Conservation (phyloP, 345 rosid genomes). For the Raphanus sativus region DNA sequence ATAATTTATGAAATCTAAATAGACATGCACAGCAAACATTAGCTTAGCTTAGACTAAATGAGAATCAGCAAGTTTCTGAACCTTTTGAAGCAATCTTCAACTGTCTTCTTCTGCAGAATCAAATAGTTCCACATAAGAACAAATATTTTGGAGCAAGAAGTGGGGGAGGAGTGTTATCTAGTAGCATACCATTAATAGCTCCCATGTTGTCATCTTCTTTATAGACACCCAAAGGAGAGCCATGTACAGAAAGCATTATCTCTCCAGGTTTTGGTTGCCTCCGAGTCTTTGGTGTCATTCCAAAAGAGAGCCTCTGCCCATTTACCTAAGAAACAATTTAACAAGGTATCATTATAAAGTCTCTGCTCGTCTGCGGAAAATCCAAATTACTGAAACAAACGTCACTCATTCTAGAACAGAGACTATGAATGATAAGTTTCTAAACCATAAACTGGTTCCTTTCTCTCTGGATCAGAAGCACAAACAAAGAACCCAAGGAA, state of each 20-base stretch:
- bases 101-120: conserved; percentile 34
- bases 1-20: neutral
- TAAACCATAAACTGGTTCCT: neutral
- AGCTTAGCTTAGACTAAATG: neutral
- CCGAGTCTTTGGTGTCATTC: conserved; percentile 83
- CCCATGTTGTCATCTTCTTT: conserved; percentile 89
- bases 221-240: conserved; percentile 90
- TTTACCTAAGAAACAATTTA: conserved; percentile 44
- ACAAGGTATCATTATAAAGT: conserved; percentile 1
- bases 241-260: conserved; percentile 81
- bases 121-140: conserved; percentile 20
- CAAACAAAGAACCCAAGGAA: neutral
- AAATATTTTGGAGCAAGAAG: conserved; percentile 1
- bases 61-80: conserved; percentile 12
- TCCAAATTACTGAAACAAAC: conserved; percentile 6
- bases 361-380: neutral
- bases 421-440: neutral
- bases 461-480: neutral
- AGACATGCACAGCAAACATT: conserved; percentile 4
- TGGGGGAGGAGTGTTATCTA: neutral
- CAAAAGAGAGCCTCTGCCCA: conserved; percentile 81
- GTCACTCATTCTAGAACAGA: conserved; percentile 11
- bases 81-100: conserved; percentile 16
- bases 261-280: conserved; percentile 90
- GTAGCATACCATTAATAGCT: conserved; percentile 67